These are phyloP conservation scores for Phytopythium boreale DNA, from an alignment of 352 stramenopile species.

Conservation along the genomic window DNA sequence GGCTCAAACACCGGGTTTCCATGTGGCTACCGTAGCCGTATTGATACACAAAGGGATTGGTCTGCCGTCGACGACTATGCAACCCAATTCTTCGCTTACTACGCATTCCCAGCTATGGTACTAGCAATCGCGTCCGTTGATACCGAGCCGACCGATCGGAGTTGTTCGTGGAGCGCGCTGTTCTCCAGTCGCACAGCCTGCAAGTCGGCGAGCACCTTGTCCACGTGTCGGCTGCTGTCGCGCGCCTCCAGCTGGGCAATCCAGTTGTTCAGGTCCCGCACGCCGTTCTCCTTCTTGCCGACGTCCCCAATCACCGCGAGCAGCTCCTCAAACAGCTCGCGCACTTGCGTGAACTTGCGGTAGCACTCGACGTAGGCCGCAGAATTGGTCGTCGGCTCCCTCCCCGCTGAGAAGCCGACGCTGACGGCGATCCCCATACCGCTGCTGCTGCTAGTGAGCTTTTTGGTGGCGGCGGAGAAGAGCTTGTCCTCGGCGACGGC, in stretches of 20 bases:
- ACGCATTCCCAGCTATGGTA: too few species aligned
- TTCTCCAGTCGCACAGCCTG: constrained; percentile 73
- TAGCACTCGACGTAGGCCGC: constrained; percentile 77
- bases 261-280: constrained; percentile 80
- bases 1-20: too few species aligned
- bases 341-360: constrained; percentile 76
- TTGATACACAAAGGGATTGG: too few species aligned
- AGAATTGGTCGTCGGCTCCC: neutral
- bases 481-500: constrained; percentile 82
- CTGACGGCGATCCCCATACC: constrained; percentile 6
- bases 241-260: constrained; percentile 76
- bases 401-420: neutral
- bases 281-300: constrained; percentile 74
- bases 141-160: constrained; percentile 19
- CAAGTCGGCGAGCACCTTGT: constrained; percentile 72
- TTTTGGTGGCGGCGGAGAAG: constrained; percentile 57
- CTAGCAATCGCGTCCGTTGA: neutral
- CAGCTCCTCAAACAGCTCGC: constrained; percentile 83
- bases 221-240: constrained; percentile 63
- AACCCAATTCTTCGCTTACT: too few species aligned
- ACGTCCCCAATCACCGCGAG: constrained; percentile 60
- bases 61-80: too few species aligned
- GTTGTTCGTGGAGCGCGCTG: constrained; percentile 40
- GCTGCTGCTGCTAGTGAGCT: constrained; percentile 18
- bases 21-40: too few species aligned